Base-by-base conservation (phyloP, 129 eudicot genomes). In the Flaveria linearis region DNA sequence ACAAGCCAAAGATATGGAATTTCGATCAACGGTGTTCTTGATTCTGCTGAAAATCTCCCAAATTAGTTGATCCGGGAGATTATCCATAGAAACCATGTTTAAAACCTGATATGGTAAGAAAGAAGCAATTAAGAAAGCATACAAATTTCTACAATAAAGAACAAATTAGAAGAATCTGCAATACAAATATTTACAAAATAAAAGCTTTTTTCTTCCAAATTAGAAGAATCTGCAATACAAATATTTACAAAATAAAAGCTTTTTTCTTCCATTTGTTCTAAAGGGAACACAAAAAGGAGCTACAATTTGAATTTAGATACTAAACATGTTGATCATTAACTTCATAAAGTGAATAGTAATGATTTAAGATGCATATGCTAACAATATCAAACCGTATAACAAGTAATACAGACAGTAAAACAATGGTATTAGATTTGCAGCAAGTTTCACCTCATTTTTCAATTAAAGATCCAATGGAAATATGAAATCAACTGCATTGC, bases 41-140 rank as follows among this genome's bases (percentile, higher is more conserved):
- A 92, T 83, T 67, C 85, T 85, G 50, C 72, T 78, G 74, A 88
- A 82, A 53, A 92, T 90, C 75, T 88, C 95, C 92, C 85, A 86
- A 47, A 84, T 76, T 60, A 92, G 73, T 42, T 83, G 89, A 71
- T 88, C 92, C 0, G 98, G 98, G 58, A 92, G 81, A 69, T 79
- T 63, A 18, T 92, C 95, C 95, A 92, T 90, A 45, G 22, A n/a
- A 62, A 72, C 65, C 77, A 43, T 43, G 68, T 71, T 78, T 41
- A 57, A 8, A 20, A 83, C 86, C 87, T 86, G 89, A 78, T 71
- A 65, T 45, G 66, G 28, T 71, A 22, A 56, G 73, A 51, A 47
- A 11, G 49, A 42, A 15, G 8, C 0, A 79, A 72, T 62, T 69
- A 63, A 69, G 50, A 49, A 58, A 58, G 45, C 36, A 49, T 60